phyloP scores from a whole-genome alignment of 2,329 filamentous ascomycete genomes.

The Pseudogymnoascus sp. region DNA sequence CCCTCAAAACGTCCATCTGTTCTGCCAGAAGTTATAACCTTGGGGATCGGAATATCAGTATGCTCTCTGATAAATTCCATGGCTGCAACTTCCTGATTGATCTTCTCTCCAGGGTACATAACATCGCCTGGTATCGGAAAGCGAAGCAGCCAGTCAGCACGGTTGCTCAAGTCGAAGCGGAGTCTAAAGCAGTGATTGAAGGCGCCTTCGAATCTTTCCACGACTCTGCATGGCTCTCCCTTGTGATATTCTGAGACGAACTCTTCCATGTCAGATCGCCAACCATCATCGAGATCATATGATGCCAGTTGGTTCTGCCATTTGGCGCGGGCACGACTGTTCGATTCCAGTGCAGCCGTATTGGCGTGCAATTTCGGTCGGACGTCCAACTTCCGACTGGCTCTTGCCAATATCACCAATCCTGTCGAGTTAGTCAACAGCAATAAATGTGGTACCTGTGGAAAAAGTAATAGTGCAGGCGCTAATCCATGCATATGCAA shows the following conservation, averaged over 20 bases:
- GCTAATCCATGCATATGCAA: too few relatives aligned
- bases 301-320: not conserved
- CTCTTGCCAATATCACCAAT: too few relatives aligned
- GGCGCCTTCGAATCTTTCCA: not conserved
- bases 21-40: slow-evolving; percentile 13
- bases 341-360: not conserved
- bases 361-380: not conserved
- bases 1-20: not conserved
- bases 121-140: slow-evolving; percentile 15
- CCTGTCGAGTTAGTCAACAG: too few relatives aligned
- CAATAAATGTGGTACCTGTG: too few relatives aligned
- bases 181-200: not conserved
- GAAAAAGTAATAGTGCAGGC: too few relatives aligned
- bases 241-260: not conserved
- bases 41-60: slow-evolving; percentile 16
- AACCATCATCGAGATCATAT: not conserved
- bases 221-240: not conserved
- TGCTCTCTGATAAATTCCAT: slow-evolving; percentile 16
- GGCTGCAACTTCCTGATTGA: slow-evolving; percentile 13
- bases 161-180: not conserved
- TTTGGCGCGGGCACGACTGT: not conserved
- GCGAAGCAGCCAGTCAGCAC: slow-evolving; percentile 13
- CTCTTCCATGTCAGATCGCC: not conserved
- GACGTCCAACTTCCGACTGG: not conserved
- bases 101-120: slow-evolving; percentile 15